Percentiles rank a stretch among this genome's conserved stretches.
Conservation (phyloP, 305 asterid species). For the Lippia alba region DNA sequence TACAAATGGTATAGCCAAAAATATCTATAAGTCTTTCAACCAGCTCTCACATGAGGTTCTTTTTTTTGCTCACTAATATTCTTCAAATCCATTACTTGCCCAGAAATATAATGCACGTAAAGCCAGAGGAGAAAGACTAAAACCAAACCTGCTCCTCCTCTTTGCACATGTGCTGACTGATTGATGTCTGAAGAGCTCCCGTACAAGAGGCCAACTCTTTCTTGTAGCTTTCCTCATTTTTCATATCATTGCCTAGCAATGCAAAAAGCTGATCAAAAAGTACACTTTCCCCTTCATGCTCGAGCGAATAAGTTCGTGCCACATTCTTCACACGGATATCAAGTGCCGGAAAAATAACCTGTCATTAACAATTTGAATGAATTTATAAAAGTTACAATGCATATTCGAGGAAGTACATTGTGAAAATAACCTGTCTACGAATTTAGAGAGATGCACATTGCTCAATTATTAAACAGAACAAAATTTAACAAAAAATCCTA, state of each 20-base stretch:
- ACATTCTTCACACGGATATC: constrained; percentile 99
- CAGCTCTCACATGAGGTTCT: too few relatives aligned
- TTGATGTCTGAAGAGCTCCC: constrained; percentile 95
- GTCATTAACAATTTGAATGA: constrained; percentile 36
- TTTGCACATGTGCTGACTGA: constrained; percentile 99
- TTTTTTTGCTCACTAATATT: constrained; percentile 24
- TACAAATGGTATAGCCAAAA: too few relatives aligned
- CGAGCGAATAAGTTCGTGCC: constrained; percentile 98
- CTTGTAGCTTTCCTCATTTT: constrained; percentile 78
- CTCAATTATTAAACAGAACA: constrained; percentile 15
- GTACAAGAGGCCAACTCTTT: constrained; percentile 98
- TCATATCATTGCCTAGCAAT: constrained; percentile 63
- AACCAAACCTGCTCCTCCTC: constrained; percentile 96
- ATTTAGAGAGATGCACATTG: constrained; percentile 3
- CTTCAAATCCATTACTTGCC: constrained; percentile 20
- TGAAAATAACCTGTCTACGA: too few relatives aligned
- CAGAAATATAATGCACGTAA: constrained; percentile 19
- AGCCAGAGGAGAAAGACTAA: constrained; percentile 18
- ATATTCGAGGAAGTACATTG: background rate
- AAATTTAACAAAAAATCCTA: constrained; percentile 8
- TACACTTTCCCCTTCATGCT: constrained; percentile 98
- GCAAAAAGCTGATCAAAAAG: constrained; percentile 94
- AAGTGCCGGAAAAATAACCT: constrained; percentile 99
- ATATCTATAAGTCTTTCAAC: background rate
- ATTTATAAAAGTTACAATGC: background rate